A percentile compares a stretch with the other conserved stretches of the same genome.
phyloP scores from a whole-genome alignment of 2,329 filamentous ascomycete genomes.

The Aspergillus spinulosporus region DNA sequence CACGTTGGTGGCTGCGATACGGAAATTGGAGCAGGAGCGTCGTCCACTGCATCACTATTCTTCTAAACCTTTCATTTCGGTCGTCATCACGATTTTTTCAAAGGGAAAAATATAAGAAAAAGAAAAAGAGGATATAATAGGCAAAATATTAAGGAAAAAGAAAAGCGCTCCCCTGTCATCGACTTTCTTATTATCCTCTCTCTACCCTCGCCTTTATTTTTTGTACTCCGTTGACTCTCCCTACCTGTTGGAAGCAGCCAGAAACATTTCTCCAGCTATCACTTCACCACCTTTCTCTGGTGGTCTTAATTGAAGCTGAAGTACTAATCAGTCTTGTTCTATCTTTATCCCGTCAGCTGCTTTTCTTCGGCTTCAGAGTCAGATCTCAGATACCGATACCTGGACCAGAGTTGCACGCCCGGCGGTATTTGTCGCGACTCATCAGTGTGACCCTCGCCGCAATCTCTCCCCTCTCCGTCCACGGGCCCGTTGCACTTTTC shows the following conservation, averaged over 20 bases:
- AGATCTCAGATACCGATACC: neutral
- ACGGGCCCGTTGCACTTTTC: neutral
- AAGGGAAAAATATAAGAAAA: neutral
- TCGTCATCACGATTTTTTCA: neutral
- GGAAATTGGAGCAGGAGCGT: neutral
- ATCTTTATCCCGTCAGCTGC: neutral
- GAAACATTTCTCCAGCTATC: too few species aligned
- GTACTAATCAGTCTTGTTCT: neutral
- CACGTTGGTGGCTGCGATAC: neutral
- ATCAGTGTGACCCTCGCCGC: neutral
- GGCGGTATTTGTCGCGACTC: neutral
- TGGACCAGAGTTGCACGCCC: neutral
- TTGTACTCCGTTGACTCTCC: neutral
- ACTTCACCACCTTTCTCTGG: too few species aligned
- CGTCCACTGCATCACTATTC: neutral
- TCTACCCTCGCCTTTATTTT: neutral
- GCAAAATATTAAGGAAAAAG: slow-evolving; percentile 2
- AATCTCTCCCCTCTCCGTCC: neutral
- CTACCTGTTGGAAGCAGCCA: too few species aligned
- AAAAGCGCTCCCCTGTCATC: slow-evolving; percentile 3
- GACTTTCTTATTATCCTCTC: neutral
- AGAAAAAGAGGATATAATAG: neutral
- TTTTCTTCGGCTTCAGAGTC: neutral
- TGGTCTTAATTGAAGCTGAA: too few species aligned
- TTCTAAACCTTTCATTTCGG: neutral